Percentiles rank a stretch among this genome's conserved stretches.
Conservation (phyloP, 106 monocot species). For the Dioscorea dumetorum region DNA sequence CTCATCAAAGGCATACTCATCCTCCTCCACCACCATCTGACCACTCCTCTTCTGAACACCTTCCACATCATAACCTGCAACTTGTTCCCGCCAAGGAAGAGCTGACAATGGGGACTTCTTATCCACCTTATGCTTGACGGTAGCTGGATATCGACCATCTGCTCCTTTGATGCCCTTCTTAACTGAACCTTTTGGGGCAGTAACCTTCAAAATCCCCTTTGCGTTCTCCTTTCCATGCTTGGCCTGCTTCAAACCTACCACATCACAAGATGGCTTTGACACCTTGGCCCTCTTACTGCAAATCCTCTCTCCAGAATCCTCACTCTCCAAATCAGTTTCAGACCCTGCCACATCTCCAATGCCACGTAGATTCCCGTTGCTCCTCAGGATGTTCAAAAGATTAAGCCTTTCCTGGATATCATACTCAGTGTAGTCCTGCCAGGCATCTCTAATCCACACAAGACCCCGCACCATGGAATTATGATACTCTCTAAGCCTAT, state of each 20-base stretch:
- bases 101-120: slow-evolving; percentile 9
- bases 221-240: slow-evolving; percentile 36
- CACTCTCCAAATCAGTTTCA: slow-evolving; percentile 40
- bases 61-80: slow-evolving; percentile 22
- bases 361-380: slow-evolving; percentile 18
- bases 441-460: slow-evolving; percentile 31
- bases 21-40: slow-evolving; percentile 7
- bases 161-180: slow-evolving; percentile 18
- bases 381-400: slow-evolving; percentile 33
- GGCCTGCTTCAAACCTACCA: neutral
- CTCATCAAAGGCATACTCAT: slow-evolving; percentile 17
- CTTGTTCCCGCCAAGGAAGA: slow-evolving; percentile 3
- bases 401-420: slow-evolving; percentile 54
- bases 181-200: slow-evolving; percentile 19
- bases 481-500: slow-evolving; percentile 57
- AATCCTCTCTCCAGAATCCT: slow-evolving; percentile 13
- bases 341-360: slow-evolving; percentile 10
- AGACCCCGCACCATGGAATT: slow-evolving; percentile 65
- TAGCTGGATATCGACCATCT: neutral
- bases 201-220: slow-evolving; percentile 42
- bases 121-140: neutral
- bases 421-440: slow-evolving; percentile 46
- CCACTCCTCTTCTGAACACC: slow-evolving; percentile 2
- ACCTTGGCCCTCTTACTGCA: slow-evolving; percentile 23
- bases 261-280: slow-evolving; percentile 11